These are phyloP conservation scores for Cystobasidiaceae sp. DNA, from an alignment of 1,284 basidiomycete species.

Conservation along the genomic window DNA sequence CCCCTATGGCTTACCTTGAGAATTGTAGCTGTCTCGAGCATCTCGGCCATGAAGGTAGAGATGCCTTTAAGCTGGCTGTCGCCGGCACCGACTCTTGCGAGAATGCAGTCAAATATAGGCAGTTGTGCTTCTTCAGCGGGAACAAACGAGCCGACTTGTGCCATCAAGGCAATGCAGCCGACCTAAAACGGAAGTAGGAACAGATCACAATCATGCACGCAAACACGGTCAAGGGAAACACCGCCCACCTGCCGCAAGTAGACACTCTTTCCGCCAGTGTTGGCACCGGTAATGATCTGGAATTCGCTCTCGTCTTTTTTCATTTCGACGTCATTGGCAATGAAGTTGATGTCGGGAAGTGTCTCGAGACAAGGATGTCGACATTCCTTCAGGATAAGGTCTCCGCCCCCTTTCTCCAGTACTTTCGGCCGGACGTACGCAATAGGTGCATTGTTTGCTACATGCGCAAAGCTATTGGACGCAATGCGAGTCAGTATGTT, in stretches of 20 bases:
- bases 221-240: neutral
- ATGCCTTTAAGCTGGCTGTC: constrained; percentile 97
- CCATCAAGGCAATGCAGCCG: constrained; percentile 91
- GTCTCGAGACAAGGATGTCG: constrained; percentile 96
- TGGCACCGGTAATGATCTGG: constrained; percentile 45
- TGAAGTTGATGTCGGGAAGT: constrained; percentile 91
- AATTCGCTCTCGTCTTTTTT: constrained; percentile 57
- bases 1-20: constrained; percentile 59
- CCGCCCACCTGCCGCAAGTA: constrained; percentile 69
- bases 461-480: constrained; percentile 70
- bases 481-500: neutral
- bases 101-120: constrained; percentile 92
- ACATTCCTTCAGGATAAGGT: constrained; percentile 70
- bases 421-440: constrained; percentile 80
- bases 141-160: constrained; percentile 91
- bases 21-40: constrained; percentile 96
- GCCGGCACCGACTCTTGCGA: constrained; percentile 94
- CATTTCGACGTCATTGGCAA: constrained; percentile 90
- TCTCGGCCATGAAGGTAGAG: constrained; percentile 99
- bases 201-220: no score
- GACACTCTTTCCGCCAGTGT: constrained; percentile 88
- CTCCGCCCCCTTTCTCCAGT: constrained; percentile 68
- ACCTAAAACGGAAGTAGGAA: no score
- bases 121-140: constrained; percentile 78
- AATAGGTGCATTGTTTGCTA: constrained; percentile 77